Percentiles rank a stretch among this genome's conserved stretches.
phyloP scores from a whole-genome alignment of 2,329 filamentous ascomycete species.

The Aspergillus sp. region DNA sequence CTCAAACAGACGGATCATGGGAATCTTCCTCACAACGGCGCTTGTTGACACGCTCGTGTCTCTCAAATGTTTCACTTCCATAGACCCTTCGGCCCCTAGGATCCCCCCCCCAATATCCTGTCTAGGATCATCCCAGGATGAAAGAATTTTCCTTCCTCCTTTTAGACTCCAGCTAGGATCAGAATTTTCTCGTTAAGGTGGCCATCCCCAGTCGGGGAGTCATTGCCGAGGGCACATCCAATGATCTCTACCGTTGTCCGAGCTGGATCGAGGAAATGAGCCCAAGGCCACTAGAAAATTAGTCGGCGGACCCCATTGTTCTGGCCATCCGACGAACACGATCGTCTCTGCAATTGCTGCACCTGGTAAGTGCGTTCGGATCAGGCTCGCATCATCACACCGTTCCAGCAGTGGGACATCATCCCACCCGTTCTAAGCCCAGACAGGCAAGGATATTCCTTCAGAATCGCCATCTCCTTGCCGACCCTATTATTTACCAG shows the following conservation, averaged over 20 bases:
- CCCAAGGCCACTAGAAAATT: not conserved
- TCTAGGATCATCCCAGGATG: not conserved
- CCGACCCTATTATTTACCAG: too few species aligned
- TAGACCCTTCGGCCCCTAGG: not conserved
- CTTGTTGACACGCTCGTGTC: constrained; percentile 5
- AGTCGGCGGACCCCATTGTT: not conserved
- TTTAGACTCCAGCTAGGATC: not conserved
- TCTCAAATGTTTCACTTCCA: constrained; percentile 8
- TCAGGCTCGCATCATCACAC: too few species aligned
- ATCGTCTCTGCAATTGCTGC: not conserved
- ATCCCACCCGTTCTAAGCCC: too few species aligned
- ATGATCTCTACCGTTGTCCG: not conserved
- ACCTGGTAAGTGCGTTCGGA: not conserved
- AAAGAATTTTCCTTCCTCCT: not conserved
- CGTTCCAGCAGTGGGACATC: too few species aligned
- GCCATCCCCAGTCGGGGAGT: not conserved
- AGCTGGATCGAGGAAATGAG: not conserved
- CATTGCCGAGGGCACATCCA: not conserved
- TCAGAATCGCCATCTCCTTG: too few species aligned
- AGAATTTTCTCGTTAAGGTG: not conserved
- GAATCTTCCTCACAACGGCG: not conserved
- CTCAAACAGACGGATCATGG: too few species aligned
- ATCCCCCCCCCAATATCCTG: not conserved
- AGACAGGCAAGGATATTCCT: too few species aligned
- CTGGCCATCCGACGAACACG: not conserved